phyloP scores from a whole-genome alignment of 2,329 filamentous ascomycete genomes.

The Neurospora sp. region DNA sequence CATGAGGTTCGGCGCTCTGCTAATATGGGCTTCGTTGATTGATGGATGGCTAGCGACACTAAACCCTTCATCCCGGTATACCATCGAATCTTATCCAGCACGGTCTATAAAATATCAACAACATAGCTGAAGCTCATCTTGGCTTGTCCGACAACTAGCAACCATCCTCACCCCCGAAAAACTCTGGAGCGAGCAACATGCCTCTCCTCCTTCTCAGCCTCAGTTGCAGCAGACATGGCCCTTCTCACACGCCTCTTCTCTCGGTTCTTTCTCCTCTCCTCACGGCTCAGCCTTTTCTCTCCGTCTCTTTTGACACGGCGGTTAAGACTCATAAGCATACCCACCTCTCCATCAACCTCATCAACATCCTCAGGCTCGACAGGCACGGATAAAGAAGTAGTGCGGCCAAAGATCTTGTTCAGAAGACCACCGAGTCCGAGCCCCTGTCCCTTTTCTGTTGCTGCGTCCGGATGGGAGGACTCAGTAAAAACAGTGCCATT shows the following conservation, averaged over 20 bases:
- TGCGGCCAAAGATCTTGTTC: background rate
- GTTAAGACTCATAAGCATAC: background rate
- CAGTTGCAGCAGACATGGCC: background rate
- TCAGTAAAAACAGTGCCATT: background rate
- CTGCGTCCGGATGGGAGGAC: background rate
- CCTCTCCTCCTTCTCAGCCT: background rate
- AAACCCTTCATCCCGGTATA: background rate
- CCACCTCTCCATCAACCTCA: background rate
- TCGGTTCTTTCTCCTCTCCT: background rate
- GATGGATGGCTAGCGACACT: background rate
- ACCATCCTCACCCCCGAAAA: background rate
- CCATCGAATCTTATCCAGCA: background rate
- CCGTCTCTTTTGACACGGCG: background rate
- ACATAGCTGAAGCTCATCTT: background rate
- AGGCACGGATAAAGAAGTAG: background rate
- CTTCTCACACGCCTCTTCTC: background rate
- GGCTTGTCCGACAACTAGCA: background rate
- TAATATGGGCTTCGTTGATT: background rate
- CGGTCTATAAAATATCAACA: background rate
- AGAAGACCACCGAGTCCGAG: background rate
- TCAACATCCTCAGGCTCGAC: background rate
- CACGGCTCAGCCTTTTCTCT: background rate
- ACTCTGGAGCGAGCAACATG: background rate
- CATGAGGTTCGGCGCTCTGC: too few species aligned
- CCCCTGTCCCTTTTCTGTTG: background rate